These are phyloP conservation scores for Stenocarpella maydis DNA, from an alignment of 2,329 filamentous ascomycete species.

Conservation along the genomic window DNA sequence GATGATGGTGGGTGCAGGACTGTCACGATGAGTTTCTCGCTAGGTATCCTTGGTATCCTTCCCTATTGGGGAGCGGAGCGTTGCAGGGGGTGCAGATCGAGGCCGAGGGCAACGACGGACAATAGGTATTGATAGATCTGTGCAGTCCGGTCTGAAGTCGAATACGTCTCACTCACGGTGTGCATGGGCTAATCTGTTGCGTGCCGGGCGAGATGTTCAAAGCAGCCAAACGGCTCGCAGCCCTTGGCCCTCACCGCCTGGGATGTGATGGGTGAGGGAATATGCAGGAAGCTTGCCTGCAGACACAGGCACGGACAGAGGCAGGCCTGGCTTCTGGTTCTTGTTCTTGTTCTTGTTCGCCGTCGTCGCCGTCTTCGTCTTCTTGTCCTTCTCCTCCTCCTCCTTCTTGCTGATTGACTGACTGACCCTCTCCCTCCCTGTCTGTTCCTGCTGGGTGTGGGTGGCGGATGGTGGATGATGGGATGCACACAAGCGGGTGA, in stretches of 20 bases:
- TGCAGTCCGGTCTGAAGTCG: conserved; percentile 28
- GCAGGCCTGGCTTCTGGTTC: neutral
- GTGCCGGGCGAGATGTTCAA: conserved; percentile 40
- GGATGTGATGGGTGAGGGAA: conserved; percentile 41
- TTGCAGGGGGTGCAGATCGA: neutral
- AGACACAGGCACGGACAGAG: conserved; percentile 3
- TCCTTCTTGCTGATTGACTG: neutral
- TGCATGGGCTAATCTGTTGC: conserved; percentile 26
- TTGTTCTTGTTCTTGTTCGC: too few relatives aligned
- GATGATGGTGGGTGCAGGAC: conserved; percentile 1
- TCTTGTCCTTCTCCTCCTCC: too few relatives aligned
- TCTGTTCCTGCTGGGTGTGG: conserved; percentile 1
- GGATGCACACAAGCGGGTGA: neutral
- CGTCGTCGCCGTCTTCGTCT: too few relatives aligned
- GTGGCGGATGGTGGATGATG: neutral
- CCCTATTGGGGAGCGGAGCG: too few relatives aligned
- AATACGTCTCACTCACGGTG: conserved; percentile 27
- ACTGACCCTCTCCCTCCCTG: conserved; percentile 25
- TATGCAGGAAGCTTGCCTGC: conserved; percentile 36
- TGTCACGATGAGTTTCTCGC: neutral
- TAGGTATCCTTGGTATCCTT: conserved; percentile 7
- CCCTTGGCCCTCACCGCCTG: conserved; percentile 47
- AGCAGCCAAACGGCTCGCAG: conserved; percentile 48
- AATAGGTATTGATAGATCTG: conserved; percentile 17
- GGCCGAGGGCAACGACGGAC: conserved; percentile 5